Conservation (phyloP, 2,329 filamentous ascomycete species). For the Hypoxylon sp. region DNA sequence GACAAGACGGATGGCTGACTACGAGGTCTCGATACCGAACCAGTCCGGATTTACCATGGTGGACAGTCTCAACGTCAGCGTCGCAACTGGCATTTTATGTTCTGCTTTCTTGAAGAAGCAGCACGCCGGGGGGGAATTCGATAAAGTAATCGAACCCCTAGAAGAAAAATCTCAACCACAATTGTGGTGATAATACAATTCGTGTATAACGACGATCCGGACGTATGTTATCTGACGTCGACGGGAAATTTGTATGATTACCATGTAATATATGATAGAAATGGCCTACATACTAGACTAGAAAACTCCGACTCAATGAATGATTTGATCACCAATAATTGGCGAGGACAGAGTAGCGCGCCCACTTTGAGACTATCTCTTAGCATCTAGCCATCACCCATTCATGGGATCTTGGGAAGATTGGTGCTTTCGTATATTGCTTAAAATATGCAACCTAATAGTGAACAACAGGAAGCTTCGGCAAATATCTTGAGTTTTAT, state of each 20-base stretch:
- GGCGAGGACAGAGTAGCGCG: background rate
- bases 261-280: constrained; percentile 31
- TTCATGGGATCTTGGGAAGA: background rate
- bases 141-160: constrained; percentile 41
- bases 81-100: constrained; percentile 84
- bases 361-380: background rate
- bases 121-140: constrained; percentile 42
- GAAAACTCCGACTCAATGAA: background rate
- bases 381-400: background rate
- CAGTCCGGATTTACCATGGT: constrained; percentile 70
- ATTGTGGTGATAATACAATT: constrained; percentile 45
- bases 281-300: background rate
- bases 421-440: background rate
- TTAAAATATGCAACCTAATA: constrained; percentile 19
- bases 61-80: constrained; percentile 94
- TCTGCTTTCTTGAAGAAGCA: constrained; percentile 73
- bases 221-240: constrained; percentile 13
- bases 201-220: constrained; percentile 19
- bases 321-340: background rate
- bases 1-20: constrained; percentile 76
- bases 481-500: background rate
- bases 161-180: constrained; percentile 34
- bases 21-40: constrained; percentile 75
- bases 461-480: background rate
- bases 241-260: constrained; percentile 22